Evolutionary conservation across 116 monocot genomes (phyloP), one percentile per base, ranked within the genome.

Genomic region (Cymodocea nodosa): DNA sequence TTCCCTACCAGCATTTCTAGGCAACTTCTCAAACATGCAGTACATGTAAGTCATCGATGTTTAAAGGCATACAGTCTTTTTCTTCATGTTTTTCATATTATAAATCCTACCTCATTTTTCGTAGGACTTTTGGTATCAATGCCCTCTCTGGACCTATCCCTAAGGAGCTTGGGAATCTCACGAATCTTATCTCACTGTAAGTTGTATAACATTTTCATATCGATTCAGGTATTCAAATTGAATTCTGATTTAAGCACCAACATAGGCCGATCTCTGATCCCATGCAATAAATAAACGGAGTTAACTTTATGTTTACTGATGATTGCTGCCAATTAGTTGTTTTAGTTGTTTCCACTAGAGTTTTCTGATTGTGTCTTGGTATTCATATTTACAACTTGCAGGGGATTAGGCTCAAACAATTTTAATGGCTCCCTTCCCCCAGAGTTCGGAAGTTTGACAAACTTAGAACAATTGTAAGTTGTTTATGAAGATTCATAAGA

Each of bases 1-100:
- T 51, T 71, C 79, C 1, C 18, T 97, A 35, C 95, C 95, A 60
- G 73, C 74, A 51, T 97, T 90, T 63, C 71, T 97, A 9, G 95
- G 91, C 73, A 84, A 68, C 44, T 55, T 74, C 9, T 52, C 74
- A 51, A 9, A 15, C 39, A 62, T 74, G 74, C 6, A 74, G 17
- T 58, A 60, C 54, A 19, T 74, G 74, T 68, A 54, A 60, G 74
- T 62, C 15, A 56, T 16, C 9, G 8, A 18, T 65, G 23, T 6
- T 49, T 52, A 15, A 51, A 9, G 15, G 14, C 16, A 0, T 0
- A 18, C 0, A 48, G 40, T 1, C 14, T 23, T 24, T 14, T 51
- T 5, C 20, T 48, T 50, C 8, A n/a, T 5, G 14, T 51, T 5
- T 10, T 48, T 50, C 8, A n/a, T 5, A 23, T 52, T 4, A 23